Conservation (phyloP, 2,329 filamentous ascomycete species). For the Leptographium radiaticola region DNA sequence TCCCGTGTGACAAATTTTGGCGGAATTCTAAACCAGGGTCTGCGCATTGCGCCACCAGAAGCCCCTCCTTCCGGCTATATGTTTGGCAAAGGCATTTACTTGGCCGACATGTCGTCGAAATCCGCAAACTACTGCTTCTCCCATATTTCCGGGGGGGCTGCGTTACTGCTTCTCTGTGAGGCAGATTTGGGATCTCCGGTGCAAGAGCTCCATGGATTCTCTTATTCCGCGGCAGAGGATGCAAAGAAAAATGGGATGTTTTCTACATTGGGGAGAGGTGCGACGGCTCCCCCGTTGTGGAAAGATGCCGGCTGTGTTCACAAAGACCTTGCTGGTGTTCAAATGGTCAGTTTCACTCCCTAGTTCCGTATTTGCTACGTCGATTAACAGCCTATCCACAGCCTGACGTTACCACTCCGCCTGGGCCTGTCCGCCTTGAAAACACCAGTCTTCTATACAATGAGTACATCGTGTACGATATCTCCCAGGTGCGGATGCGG, state of each 20-base stretch:
- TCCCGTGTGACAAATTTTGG: constrained; percentile 74
- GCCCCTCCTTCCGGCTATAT: constrained; percentile 72
- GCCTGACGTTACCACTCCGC: constrained; percentile 25
- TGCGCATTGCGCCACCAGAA: constrained; percentile 80
- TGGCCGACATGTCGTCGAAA: constrained; percentile 76
- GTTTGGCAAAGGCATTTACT: constrained; percentile 84
- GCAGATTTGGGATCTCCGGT: constrained; percentile 69
- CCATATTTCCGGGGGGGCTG: constrained; percentile 50
- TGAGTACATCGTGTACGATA: constrained; percentile 61
- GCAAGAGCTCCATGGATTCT: constrained; percentile 45
- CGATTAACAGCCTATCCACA: constrained; percentile 1
- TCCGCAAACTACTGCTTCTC: constrained; percentile 65
- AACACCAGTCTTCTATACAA: constrained; percentile 49
- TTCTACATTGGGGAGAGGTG: constrained; percentile 60
- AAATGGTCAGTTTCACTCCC: constrained; percentile 42
- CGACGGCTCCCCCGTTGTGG: constrained; percentile 53
- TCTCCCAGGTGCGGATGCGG: constrained; percentile 55
- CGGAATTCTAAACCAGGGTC: constrained; percentile 74
- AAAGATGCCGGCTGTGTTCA: constrained; percentile 61
- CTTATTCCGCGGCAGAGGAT: constrained; percentile 49
- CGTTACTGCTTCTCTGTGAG: constrained; percentile 70
- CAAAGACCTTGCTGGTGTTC: constrained; percentile 49
- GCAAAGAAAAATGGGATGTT: constrained; percentile 47
- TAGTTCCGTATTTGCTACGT: neutral
- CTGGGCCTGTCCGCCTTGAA: constrained; percentile 32